phyloP scores from a whole-genome alignment of 441 rosid species.

The Euphorbia corollata region DNA sequence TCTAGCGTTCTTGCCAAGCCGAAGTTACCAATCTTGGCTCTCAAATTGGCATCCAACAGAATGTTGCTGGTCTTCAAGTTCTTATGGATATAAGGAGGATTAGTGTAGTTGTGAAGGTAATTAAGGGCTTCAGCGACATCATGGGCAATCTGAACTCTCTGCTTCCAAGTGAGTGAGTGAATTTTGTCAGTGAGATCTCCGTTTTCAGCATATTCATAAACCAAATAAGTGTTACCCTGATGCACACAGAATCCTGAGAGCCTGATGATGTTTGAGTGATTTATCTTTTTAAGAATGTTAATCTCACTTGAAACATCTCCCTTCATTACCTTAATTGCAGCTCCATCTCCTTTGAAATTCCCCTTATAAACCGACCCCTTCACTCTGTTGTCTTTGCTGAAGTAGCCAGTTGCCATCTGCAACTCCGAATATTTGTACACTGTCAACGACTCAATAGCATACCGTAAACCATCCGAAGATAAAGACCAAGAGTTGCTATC shows the following conservation, averaged over 20 bases:
- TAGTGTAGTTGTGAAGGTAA: conserved; percentile 63
- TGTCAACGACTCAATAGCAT: conserved; percentile 57
- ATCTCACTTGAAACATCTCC: conserved; percentile 81
- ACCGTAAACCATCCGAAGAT: conserved; percentile 41
- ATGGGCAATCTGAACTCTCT: conserved; percentile 63
- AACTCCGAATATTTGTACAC: conserved; percentile 54
- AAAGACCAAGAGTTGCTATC: conserved; percentile 38
- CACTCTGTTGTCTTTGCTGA: conserved; percentile 50
- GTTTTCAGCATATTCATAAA: conserved; percentile 62
- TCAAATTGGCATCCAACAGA: conserved; percentile 58
- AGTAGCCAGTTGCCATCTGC: conserved; percentile 48
- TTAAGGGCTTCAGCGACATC: conserved; percentile 71
- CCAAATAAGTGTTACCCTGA: conserved; percentile 67
- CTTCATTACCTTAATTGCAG: conserved; percentile 73
- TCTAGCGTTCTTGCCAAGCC: conserved; percentile 60
- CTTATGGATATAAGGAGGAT: conserved; percentile 74
- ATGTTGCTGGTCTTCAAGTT: conserved; percentile 70
- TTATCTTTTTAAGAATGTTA: conserved; percentile 63
- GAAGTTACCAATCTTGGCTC: conserved; percentile 74
- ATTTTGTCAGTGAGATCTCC: conserved; percentile 23
- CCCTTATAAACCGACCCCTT: conserved; percentile 68
- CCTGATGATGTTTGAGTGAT: conserved; percentile 64
- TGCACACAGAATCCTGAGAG: conserved; percentile 79
- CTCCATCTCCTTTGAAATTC: conserved; percentile 56
- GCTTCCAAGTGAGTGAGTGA: conserved; percentile 41